These are phyloP conservation scores for Penicillium soppii DNA, from an alignment of 495 filamentous ascomycete species.

Conservation along the genomic window DNA sequence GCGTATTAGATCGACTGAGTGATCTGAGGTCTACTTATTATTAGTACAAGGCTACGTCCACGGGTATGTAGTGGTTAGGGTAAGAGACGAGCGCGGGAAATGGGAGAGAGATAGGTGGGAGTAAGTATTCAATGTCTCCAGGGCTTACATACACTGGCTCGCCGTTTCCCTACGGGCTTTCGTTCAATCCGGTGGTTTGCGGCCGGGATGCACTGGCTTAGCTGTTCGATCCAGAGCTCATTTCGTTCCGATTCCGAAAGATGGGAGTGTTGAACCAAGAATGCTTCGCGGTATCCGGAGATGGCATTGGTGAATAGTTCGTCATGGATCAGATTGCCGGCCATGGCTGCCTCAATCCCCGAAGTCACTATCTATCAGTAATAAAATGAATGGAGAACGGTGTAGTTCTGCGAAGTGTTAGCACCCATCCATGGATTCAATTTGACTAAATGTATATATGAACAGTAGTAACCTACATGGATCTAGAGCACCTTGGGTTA, in stretches of 20 bases:
- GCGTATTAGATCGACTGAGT: conserved; percentile 35
- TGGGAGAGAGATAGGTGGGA: conserved; percentile 27
- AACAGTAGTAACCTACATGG: conserved; percentile 3
- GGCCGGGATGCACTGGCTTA: conserved; percentile 42
- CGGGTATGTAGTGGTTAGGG: conserved; percentile 26
- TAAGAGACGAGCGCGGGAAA: conserved; percentile 16
- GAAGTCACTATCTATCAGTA: conserved; percentile 1
- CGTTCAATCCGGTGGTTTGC: conserved; percentile 15
- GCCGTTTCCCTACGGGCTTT: conserved; percentile 36
- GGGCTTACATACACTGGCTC: conserved; percentile 54
- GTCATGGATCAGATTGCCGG: conserved; percentile 41
- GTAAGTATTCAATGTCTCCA: conserved; percentile 46
- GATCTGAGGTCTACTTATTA: conserved; percentile 50
- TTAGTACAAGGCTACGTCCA: conserved; percentile 52
- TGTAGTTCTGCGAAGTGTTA: neutral
- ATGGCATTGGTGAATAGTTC: conserved; percentile 47
- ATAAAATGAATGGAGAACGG: conserved; percentile 3
- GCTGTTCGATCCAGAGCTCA: conserved; percentile 42
- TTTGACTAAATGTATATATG: too few species aligned
- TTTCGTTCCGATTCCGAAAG: conserved; percentile 45
- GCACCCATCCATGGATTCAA: too few species aligned
- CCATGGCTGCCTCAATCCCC: conserved; percentile 26
- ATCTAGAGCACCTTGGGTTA: neutral
- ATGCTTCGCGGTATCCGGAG: conserved; percentile 45
- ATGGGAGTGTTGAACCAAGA: conserved; percentile 46